These are phyloP conservation scores for Solanum etuberosum DNA, from an alignment of 257 asterid genomes.

Conservation along the genomic window DNA sequence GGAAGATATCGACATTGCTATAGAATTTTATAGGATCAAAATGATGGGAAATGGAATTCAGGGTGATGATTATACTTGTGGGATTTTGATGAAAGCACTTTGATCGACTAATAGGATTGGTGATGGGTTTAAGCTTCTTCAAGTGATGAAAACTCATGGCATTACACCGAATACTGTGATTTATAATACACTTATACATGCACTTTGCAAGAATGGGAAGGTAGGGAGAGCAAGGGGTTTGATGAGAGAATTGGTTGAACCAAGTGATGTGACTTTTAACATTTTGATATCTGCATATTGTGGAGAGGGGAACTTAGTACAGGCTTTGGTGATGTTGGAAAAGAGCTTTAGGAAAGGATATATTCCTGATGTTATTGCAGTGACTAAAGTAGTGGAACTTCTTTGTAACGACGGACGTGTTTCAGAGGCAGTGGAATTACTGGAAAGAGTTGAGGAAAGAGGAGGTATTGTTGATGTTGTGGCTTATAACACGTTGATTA, in stretches of 20 bases:
- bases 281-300: constrained; percentile 75
- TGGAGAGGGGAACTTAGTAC: constrained; percentile 47
- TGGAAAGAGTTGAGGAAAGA: constrained; percentile 58
- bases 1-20: constrained; percentile 79
- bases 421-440: constrained; percentile 64
- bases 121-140: constrained; percentile 82
- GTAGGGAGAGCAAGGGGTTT: constrained; percentile 81
- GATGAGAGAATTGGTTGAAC: constrained; percentile 54
- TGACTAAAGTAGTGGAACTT: constrained; percentile 55
- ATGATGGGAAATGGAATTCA: constrained; percentile 56
- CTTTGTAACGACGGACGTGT: constrained; percentile 44
- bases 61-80: constrained; percentile 79
- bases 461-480: constrained; percentile 61
- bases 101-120: constrained; percentile 79
- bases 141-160: constrained; percentile 50
- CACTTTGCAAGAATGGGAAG: constrained; percentile 77
- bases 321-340: constrained; percentile 75
- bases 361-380: constrained; percentile 54
- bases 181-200: constrained; percentile 67
- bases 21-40: constrained; percentile 74
- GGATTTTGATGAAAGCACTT: constrained; percentile 88
- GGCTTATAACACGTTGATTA: constrained; percentile 62
- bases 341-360: constrained; percentile 52
- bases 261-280: constrained; percentile 63
- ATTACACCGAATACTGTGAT: constrained; percentile 40